Conservation (phyloP, 495 filamentous ascomycete species). For the Pseudotulostoma volvatum region DNA sequence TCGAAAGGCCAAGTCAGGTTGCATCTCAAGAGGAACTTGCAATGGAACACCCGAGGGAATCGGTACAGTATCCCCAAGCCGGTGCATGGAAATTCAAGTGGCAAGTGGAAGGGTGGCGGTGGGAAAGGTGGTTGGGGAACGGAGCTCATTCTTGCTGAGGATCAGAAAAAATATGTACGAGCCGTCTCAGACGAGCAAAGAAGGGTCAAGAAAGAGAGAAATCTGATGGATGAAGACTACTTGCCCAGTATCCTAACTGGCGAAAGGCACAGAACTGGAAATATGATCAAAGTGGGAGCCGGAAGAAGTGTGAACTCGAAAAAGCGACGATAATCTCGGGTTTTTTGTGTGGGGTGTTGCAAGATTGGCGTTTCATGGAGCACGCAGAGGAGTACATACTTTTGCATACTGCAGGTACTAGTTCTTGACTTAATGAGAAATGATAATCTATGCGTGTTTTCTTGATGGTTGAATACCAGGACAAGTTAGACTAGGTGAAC, state of each 20-base stretch:
- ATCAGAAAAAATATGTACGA: slow-evolving; percentile 82
- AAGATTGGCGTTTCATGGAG: slow-evolving; percentile 5
- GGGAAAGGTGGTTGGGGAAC: slow-evolving; percentile 79
- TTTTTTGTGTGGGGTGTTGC: slow-evolving; percentile 2
- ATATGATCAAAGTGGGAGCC: slow-evolving; percentile 64
- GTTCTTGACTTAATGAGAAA: too few species aligned
- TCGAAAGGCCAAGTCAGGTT: slow-evolving; percentile 64
- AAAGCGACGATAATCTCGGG: slow-evolving; percentile 34
- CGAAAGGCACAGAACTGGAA: slow-evolving; percentile 42
- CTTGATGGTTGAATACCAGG: too few species aligned
- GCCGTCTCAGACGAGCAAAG: slow-evolving; percentile 46
- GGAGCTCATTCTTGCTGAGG: slow-evolving; percentile 71
- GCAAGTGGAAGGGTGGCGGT: slow-evolving; percentile 55
- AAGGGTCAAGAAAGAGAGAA: slow-evolving; percentile 43
- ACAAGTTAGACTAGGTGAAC: too few species aligned
- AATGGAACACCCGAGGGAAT: slow-evolving; percentile 88
- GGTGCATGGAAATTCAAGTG: slow-evolving; percentile 59
- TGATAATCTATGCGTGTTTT: too few species aligned
- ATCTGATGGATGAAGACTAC: slow-evolving; percentile 92
- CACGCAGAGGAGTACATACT: too few species aligned
- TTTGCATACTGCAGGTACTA: too few species aligned
- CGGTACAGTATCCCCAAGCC: slow-evolving; percentile 84
- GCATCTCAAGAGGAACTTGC: slow-evolving; percentile 87
- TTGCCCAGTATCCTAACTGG: slow-evolving; percentile 76
- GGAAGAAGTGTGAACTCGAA: slow-evolving; percentile 75